A percentile compares a stretch with the other conserved stretches of the same genome.
phyloP scores from a whole-genome alignment of 2,329 filamentous ascomycete genomes.

The Penicillium sp. region DNA sequence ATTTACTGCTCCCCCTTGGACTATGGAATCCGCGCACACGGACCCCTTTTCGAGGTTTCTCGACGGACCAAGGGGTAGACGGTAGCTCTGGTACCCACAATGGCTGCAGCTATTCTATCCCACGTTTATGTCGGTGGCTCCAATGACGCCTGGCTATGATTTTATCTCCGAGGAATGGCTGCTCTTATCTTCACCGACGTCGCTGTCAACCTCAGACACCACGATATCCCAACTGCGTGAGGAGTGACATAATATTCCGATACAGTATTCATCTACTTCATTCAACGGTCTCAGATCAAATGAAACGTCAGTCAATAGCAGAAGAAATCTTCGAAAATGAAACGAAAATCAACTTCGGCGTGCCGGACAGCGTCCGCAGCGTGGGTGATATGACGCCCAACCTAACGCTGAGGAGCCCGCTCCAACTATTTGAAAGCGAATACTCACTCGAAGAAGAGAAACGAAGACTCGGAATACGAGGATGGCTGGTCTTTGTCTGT shows the following conservation, averaged over 20 bases:
- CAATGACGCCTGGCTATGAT: constrained; percentile 1
- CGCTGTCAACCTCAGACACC: not conserved
- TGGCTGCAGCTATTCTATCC: not conserved
- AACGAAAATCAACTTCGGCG: constrained; percentile 14
- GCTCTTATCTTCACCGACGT: not conserved
- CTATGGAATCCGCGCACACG: not conserved
- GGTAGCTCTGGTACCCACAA: not conserved
- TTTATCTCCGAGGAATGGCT: not conserved
- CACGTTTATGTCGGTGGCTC: not conserved
- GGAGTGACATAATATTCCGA: not conserved
- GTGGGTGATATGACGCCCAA: constrained; percentile 10
- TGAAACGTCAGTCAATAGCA: constrained; percentile 14
- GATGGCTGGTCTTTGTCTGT: constrained; percentile 43
- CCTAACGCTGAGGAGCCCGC: constrained; percentile 17
- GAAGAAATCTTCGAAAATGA: constrained; percentile 16
- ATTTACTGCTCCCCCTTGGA: not conserved
- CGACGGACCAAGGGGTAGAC: not conserved
- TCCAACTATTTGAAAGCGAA: constrained; percentile 22
- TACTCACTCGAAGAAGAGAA: constrained; percentile 11
- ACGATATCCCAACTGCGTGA: not conserved
- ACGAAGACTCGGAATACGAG: constrained; percentile 41
- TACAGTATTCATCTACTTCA: not conserved
- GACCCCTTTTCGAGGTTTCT: not conserved
- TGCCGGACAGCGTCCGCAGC: constrained; percentile 15
- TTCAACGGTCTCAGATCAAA: constrained; percentile 5